phyloP scores from a whole-genome alignment of 2,329 filamentous ascomycete genomes.

The Botryotinia globosa region DNA sequence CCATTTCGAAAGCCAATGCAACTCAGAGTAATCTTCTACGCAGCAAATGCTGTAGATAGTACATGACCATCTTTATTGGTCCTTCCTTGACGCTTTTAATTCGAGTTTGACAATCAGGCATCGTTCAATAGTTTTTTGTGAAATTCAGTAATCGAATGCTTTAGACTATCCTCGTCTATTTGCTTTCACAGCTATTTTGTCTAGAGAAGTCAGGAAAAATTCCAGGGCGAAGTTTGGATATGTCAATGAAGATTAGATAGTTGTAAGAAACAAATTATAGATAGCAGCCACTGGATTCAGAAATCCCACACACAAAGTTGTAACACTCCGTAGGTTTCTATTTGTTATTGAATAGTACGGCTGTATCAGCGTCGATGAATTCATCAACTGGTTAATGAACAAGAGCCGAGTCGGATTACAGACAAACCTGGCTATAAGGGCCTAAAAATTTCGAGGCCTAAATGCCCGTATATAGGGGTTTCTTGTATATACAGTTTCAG shows the following conservation, averaged over 20 bases:
- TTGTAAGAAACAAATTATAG: rapidly evolving
- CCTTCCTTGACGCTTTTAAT: not conserved
- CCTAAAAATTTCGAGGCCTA: too few relatives aligned
- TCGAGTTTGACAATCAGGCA: not conserved
- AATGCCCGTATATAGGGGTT: too few relatives aligned
- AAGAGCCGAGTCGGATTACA: not conserved
- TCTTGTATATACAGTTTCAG: too few relatives aligned
- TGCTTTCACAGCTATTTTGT: not conserved
- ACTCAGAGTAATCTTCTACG: not conserved
- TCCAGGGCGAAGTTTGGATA: not conserved
- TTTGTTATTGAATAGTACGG: not conserved
- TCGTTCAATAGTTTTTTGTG: not conserved
- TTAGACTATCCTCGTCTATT: not conserved
- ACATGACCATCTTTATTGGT: not conserved
- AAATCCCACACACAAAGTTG: not conserved
- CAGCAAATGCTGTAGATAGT: not conserved
- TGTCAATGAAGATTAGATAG: not conserved
- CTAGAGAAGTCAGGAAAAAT: not conserved
- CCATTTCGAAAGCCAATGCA: not conserved
- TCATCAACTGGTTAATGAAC: not conserved
- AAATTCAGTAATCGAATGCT: not conserved
- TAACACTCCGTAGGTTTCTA: not conserved
- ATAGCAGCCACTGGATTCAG: not conserved
- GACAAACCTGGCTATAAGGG: too few relatives aligned
- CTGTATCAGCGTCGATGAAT: not conserved